Base-by-base conservation (phyloP, 2,329 filamentous ascomycete genomes). In the Pezicula neosporulosa region DNA sequence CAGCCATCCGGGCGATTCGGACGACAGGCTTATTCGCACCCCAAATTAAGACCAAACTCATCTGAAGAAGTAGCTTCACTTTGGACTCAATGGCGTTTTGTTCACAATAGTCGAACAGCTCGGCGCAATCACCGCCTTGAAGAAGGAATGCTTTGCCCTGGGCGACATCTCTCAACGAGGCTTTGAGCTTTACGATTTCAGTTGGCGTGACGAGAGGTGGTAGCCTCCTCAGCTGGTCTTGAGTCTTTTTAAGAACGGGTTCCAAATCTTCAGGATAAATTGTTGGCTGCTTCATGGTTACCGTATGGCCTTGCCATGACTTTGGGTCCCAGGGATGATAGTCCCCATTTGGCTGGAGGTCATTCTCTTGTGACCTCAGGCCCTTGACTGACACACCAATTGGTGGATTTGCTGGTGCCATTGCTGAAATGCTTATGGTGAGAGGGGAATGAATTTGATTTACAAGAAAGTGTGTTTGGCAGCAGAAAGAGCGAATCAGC, bases 101-200 rank as follows among this genome's bases (percentile, higher is more conserved):
- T 62, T 89, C 86, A 71, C 94, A 99, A 76, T 99, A 99, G 70
- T 94, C 90, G 65, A 99, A 99, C 9, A 97, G 81, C 74, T 99
- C 94, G 15, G 94, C 94, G 66, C 94, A 99, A 72, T 99, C 94
- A 56, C 93, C 94, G 54, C 94, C 94, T 73, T 99, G 94, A 4
- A 99, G 82, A 9, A 99, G 78, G 68, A 99, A 97, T 12, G 93
- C 90, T 59, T 93, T 91, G 33, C 94, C 94, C 35, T 88, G 76
- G 5, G 94, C 94, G 6, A 96, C 94, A 72, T 96, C 90, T 53
- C 83, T 83, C 19, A 99, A 79, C 62, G 83, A 86, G 48, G 82
- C 77, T 66, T 91, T 91, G 48, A 99, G 80, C 56, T 83, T 86
- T 60, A 82, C 77, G 64, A 99, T 96, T 71, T 94, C 90, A 45